phyloP scores from a whole-genome alignment of 2,329 filamentous ascomycete species.

The Graphilbum sp. region DNA sequence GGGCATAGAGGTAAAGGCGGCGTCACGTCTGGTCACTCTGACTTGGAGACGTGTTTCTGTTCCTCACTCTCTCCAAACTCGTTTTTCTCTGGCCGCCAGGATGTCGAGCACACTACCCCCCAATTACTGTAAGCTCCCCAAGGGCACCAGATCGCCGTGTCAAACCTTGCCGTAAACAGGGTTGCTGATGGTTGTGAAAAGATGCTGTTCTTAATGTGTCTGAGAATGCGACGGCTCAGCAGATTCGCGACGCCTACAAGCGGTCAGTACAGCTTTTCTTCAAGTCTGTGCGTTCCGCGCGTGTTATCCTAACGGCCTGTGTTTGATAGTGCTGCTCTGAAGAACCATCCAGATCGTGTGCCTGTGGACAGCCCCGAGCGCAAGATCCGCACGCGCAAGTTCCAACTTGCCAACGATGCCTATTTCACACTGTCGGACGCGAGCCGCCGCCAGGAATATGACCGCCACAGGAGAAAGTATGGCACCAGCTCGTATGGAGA shows the following conservation, averaged over 20 bases:
- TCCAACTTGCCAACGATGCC: slow-evolving; percentile 28
- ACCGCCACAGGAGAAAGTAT: slow-evolving; percentile 49
- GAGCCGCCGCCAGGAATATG: slow-evolving; percentile 65
- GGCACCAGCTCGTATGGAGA: slow-evolving; percentile 19
- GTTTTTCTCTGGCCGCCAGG: slow-evolving; percentile 5
- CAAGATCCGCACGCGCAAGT: slow-evolving; percentile 51
- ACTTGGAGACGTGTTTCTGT: neutral
- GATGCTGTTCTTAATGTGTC: slow-evolving; percentile 60
- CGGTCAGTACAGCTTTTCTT: slow-evolving; percentile 30
- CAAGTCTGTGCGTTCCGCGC: neutral
- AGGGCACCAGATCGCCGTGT: too few species aligned
- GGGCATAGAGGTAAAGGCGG: too few species aligned
- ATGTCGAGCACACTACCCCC: slow-evolving; percentile 27
- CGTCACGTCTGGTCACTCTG: too few species aligned
- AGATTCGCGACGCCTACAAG: slow-evolving; percentile 92
- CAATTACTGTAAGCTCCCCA: slow-evolving; percentile 39
- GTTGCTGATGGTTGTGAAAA: too few species aligned
- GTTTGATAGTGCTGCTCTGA: slow-evolving; percentile 57
- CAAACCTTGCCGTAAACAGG: too few species aligned
- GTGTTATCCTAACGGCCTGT: neutral
- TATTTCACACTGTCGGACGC: slow-evolving; percentile 56
- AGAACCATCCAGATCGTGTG: slow-evolving; percentile 87
- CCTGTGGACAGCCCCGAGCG: slow-evolving; percentile 72
- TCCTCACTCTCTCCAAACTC: neutral
- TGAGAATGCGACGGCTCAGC: slow-evolving; percentile 58